Percentiles rank a stretch among this genome's conserved stretches.
These are phyloP conservation scores for Plasmodium gaboni DNA, from an alignment of 169 alveolate genomes.

Conservation along the genomic window DNA sequence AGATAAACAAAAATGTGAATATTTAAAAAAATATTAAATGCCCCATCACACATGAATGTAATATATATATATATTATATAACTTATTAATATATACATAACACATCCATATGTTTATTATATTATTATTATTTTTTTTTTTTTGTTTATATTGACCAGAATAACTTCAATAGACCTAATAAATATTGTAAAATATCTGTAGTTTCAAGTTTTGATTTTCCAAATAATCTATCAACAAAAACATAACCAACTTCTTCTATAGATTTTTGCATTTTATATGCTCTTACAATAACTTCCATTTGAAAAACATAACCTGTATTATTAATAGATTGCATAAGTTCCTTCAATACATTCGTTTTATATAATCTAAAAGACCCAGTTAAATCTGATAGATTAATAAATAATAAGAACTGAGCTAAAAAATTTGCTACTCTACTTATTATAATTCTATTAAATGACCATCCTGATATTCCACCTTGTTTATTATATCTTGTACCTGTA, in stretches of 20 bases:
- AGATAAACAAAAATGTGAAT: constrained; percentile 2
- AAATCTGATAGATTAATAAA: constrained; percentile 91
- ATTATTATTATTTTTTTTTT: not conserved
- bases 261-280: constrained; percentile 90
- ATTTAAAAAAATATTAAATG: not conserved
- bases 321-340: constrained; percentile 77
- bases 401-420: constrained; percentile 89
- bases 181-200: constrained; percentile 92
- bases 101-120: no score
- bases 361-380: constrained; percentile 97
- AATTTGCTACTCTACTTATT: constrained; percentile 96
- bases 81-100: no score
- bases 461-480: constrained; percentile 97
- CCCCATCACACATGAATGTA: no score
- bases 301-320: constrained; percentile 95
- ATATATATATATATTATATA: no score
- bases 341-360: constrained; percentile 92
- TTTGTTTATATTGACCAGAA: constrained; percentile 86
- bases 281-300: constrained; percentile 97
- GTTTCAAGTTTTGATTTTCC: constrained; percentile 97
- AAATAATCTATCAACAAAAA: constrained; percentile 96
- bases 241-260: constrained; percentile 97
- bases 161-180: constrained; percentile 91
- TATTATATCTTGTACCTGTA: constrained; percentile 95
- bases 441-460: constrained; percentile 95